Base-by-base conservation (phyloP, 768 basidiomycete genomes). In the Leccinum disarticulatum region DNA sequence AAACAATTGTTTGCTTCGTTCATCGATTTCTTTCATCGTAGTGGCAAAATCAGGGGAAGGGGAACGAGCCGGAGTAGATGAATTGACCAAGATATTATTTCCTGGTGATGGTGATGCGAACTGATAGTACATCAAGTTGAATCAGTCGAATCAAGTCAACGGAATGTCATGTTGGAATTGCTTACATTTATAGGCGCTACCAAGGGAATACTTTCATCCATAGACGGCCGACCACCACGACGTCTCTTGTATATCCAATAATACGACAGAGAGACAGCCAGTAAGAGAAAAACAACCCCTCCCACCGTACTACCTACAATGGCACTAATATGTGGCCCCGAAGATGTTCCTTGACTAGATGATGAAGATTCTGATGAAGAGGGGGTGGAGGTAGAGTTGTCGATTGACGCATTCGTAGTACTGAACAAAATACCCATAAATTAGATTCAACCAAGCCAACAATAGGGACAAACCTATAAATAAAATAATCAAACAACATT, bases 401-500 rank as follows among this genome's bases (percentile, higher is more conserved):
- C 28, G 10, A 14, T 47, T 22, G 64, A 47, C 2, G 27, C 31
- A 27, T 59, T 35, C 36, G 22, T 59, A 17, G 22, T 59, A 17
- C 65, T 67, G 52, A n/a, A 48, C 7, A 22, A 15, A 54, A 43
- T 4, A 30, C 3, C 4, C 17, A 27, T 65, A 17, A 64, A 62
- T 30, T 52, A 5, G 10, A 17, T 14, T 9, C 3, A 15, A 5
- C 4, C 13, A 28, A 15, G 9, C 19, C 14, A 6, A 33, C 14
- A 59, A 13, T 17, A 13, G 19, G 19, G 35, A 57, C 64, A 2
- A n/a, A 66, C 63, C 59, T 65, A 22, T 68, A 67, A 46, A 68
- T 50, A 6, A 67, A 25, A 49, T 67, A 67, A 25, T 67, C 65
- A 8, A 66, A 66, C 8, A 64, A n/a, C 3, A 66, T 62, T 38